Evolutionary conservation across 2,329 filamentous ascomycete species (phyloP), one percentile per base, ranked within the genome.

Genomic region (Xylariaceae sp.): DNA sequence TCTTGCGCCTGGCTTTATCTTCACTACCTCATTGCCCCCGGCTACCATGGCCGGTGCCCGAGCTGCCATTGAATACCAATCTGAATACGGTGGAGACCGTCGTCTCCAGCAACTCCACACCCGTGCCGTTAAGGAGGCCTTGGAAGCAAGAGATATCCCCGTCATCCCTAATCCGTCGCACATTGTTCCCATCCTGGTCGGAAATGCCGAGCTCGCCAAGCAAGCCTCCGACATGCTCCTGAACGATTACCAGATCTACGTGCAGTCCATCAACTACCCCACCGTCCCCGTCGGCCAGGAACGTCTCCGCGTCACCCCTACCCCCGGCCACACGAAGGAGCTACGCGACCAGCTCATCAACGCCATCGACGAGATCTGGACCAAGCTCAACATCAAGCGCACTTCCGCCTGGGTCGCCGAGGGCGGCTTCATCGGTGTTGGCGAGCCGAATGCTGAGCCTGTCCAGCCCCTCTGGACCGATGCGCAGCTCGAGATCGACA

Each of bases 221-320:
- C 82, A 88, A 68, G 94, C 94, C 6, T 96, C 90, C 23, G 94
- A 99, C 73, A 86, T 96, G 79, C 85, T 99, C 18, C 83, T 99
- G 11, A 86, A 89, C 66, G 88, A 96, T 66, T 89, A 96, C 79
- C 85, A 87, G 62, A 97, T 99, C 72, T 99, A 99, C 73, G 94
- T 99, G 30, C 94, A 99, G 77, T 92, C 91, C 57, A 97, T 99
- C 82, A 99, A 99, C 79, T 97, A 97, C 77, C 94, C 94, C 1
- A 99, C 94, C 55, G 94, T 99, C 2, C 94, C 94, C 2, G 91
- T 96, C 5, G 94, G 94, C n/a, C 92, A 99, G 79, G 94, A 99
- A 76, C 88, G 94, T 60, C 87, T 99, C 58, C 89, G 94, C 66
- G 91, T 99, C 74, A 99, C 94, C 1, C 94, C 94, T 0, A 99